Percentiles rank a stretch among this genome's conserved stretches.
These are phyloP conservation scores for Silene coronaria DNA, from an alignment of 179 eudicot genomes.

Conservation along the genomic window DNA sequence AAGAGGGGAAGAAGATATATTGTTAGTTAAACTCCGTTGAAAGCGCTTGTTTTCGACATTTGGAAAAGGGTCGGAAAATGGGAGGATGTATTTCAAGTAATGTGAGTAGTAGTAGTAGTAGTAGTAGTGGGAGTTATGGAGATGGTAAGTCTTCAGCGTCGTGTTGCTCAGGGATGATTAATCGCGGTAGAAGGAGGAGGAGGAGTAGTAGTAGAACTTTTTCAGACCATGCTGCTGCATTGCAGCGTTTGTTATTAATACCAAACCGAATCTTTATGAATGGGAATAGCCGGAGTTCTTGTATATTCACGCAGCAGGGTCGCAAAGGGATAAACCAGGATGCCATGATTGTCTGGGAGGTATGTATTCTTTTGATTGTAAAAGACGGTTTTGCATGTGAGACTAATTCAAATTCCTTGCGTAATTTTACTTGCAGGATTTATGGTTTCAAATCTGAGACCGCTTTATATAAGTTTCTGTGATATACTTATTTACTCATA, in stretches of 20 bases:
- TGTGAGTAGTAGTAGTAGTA: slow-evolving; percentile 51
- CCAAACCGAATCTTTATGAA: slow-evolving; percentile 70
- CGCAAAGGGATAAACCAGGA: slow-evolving; percentile 98
- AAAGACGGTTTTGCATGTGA: too few relatives aligned
- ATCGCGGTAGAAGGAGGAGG: slow-evolving; percentile 36
- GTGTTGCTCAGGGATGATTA: slow-evolving; percentile 41
- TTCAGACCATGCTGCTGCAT: slow-evolving; percentile 48
- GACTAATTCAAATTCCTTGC: too few relatives aligned
- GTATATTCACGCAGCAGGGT: slow-evolving; percentile 92
- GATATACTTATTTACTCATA: too few relatives aligned
- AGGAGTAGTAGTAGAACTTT: slow-evolving; percentile 51
- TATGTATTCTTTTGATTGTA: slow-evolving; percentile 32
- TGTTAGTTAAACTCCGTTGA: slow-evolving; percentile 18
- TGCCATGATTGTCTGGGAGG: slow-evolving; percentile 99
- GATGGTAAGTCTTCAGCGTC: slow-evolving; percentile 46
- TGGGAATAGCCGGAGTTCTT: slow-evolving; percentile 77
- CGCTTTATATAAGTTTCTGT: too few relatives aligned
- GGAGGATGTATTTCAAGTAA: slow-evolving; percentile 79
- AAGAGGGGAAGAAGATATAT: slow-evolving; percentile 16
- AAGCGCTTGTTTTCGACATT: slow-evolving; percentile 33
- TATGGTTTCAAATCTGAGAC: too few relatives aligned
- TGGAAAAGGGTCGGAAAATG: slow-evolving; percentile 76
- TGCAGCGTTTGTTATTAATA: slow-evolving; percentile 77
- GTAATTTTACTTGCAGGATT: too few relatives aligned
- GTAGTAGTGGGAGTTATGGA: slow-evolving; percentile 65